These are phyloP conservation scores for Stachybotrys chlorohalonatus DNA, from an alignment of 2,329 filamentous ascomycete species.

Conservation along the genomic window DNA sequence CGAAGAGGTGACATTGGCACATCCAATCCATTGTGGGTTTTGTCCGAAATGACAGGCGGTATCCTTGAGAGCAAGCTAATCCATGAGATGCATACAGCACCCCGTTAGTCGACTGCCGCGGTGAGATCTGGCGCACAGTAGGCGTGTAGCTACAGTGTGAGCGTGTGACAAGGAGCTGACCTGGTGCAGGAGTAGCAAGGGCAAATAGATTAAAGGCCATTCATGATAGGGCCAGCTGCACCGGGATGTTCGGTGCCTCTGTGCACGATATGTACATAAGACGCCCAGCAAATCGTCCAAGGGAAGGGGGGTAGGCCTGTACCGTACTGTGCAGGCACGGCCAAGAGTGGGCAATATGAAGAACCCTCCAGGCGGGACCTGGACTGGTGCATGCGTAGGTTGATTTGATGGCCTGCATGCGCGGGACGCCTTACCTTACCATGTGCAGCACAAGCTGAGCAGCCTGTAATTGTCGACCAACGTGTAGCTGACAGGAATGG, in stretches of 20 bases:
- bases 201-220: not conserved
- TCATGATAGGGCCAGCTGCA: not conserved
- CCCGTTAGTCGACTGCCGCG: not conserved
- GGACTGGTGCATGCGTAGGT: not conserved
- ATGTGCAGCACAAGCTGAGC: not conserved
- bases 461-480: not conserved
- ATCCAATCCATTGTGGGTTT: not conserved
- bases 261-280: not conserved
- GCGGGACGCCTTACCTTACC: not conserved
- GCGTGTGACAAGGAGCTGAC: not conserved
- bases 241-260: not conserved
- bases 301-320: not conserved
- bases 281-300: not conserved
- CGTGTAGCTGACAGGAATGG: not conserved
- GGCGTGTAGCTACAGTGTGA: not conserved
- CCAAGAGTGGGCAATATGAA: not conserved
- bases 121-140: no score
- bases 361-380: not conserved
- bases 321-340: no score
- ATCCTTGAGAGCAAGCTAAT: not conserved
- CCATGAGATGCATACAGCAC: not conserved
- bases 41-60: not conserved
- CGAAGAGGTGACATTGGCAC: not conserved
- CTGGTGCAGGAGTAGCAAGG: not conserved
- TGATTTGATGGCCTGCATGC: not conserved